Evolutionary conservation across 129 eudicot species (phyloP).

Genomic region (Centaurea solstitialis): DNA sequence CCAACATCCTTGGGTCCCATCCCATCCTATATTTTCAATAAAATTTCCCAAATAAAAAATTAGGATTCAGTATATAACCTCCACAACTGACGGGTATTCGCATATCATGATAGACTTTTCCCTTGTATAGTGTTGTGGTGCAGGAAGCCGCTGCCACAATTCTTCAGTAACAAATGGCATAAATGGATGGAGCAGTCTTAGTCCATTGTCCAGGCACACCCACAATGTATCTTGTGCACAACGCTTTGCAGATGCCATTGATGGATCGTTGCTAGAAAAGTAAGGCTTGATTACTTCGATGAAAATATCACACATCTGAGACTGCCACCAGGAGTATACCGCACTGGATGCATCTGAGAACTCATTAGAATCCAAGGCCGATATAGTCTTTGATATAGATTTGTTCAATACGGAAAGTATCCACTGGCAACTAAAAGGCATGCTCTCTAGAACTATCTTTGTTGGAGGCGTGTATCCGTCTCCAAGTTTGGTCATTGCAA

Average conservation of each 20-base stretch:
- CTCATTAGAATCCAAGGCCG: slow-evolving; percentile 67
- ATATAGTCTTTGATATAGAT: slow-evolving; percentile 64
- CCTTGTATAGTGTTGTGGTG: slow-evolving; percentile 48
- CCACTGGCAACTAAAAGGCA: slow-evolving; percentile 96
- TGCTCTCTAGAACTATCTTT: slow-evolving; percentile 34
- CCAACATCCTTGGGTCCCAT: neutral
- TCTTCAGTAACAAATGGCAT: slow-evolving; percentile 97
- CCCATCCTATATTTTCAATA: neutral
- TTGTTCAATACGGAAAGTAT: slow-evolving; percentile 85
- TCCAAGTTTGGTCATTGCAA: slow-evolving; percentile 93
- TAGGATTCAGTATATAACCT: slow-evolving; percentile 43
- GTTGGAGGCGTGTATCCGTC: slow-evolving; percentile 79
- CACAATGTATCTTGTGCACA: slow-evolving; percentile 81
- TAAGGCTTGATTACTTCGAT: slow-evolving; percentile 88
- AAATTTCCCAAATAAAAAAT: neutral
- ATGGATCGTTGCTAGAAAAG: slow-evolving; percentile 56
- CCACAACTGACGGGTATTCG: slow-evolving; percentile 61
- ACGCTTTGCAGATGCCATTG: slow-evolving; percentile 40
- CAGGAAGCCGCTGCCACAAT: slow-evolving; percentile 95
- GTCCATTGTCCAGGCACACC: slow-evolving; percentile 84
- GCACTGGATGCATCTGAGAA: slow-evolving; percentile 95
- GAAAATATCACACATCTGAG: slow-evolving; percentile 81
- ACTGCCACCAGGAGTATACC: slow-evolving; percentile 89
- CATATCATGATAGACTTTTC: slow-evolving; percentile 82
- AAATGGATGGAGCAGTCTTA: slow-evolving; percentile 85